phyloP scores from a whole-genome alignment of 257 asterid genomes.

The Craterostigma plantagineum region DNA sequence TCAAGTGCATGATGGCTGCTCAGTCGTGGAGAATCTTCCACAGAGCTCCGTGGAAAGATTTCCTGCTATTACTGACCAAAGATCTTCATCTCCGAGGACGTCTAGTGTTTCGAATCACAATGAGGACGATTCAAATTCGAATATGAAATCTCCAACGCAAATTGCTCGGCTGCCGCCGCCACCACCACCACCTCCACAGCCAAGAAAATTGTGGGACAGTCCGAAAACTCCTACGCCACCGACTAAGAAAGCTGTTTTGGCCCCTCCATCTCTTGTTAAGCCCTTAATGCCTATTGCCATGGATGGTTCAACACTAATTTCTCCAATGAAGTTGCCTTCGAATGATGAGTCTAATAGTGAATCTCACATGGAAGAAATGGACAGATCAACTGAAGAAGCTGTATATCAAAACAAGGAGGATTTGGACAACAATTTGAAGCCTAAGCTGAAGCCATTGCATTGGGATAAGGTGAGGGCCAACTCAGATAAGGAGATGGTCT shows the following conservation, averaged over 20 bases:
- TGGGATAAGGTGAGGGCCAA: slow-evolving; percentile 98
- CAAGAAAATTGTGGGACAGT: slow-evolving; percentile 34
- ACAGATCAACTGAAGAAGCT: slow-evolving; percentile 6
- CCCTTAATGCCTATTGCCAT: slow-evolving; percentile 31
- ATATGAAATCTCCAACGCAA: slow-evolving; percentile 13
- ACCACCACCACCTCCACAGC: slow-evolving; percentile 29
- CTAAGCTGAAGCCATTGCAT: slow-evolving; percentile 82
- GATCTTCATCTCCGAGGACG: slow-evolving; percentile 17
- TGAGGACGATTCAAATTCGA: slow-evolving; percentile 10
- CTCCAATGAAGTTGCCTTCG: slow-evolving; percentile 44
- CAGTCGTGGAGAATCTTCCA: slow-evolving; percentile 21
- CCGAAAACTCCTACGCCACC: slow-evolving; percentile 51
- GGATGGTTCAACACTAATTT: slow-evolving; percentile 27
- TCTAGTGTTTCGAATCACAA: slow-evolving; percentile 14
- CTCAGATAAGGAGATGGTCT: slow-evolving; percentile 89
- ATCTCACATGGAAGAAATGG: slow-evolving; percentile 8
- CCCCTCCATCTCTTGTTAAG: slow-evolving; percentile 27
- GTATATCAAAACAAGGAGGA: slow-evolving; percentile 14
- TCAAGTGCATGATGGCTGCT: slow-evolving; percentile 8
- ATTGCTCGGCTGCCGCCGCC: slow-evolving; percentile 12
- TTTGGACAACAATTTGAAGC: slow-evolving; percentile 41
- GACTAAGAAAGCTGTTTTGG: slow-evolving; percentile 14
- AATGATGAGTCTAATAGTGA: slow-evolving; percentile 4
- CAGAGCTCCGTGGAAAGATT: slow-evolving; percentile 12
- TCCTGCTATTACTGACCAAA: slow-evolving; percentile 17